Base-by-base conservation (phyloP, 2,329 filamentous ascomycete genomes). In the Xylaria sp. region DNA sequence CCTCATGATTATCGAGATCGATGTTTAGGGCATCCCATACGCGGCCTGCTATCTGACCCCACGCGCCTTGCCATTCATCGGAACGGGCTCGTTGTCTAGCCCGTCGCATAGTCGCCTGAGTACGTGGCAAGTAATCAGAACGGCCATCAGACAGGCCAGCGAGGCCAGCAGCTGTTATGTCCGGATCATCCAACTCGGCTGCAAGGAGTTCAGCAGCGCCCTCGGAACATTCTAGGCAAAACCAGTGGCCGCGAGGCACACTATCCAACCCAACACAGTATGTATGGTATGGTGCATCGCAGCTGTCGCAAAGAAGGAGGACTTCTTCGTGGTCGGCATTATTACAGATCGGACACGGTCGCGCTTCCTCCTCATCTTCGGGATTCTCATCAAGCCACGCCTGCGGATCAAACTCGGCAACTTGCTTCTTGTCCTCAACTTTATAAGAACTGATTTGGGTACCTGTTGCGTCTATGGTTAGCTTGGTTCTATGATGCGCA, bases 241-340 rank as follows among this genome's bases (percentile, higher is more conserved):
- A 97, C 94, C 95, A 99, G 73, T 90, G 85, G 34, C 92, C 92
- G 37, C 86, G 82, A 25, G 94, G 94, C 65, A 97, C 89, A 63
- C 86, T 83, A 69, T 94, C 91, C 59, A 97, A 87, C 41, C 93
- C 94, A 70, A 97, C 89, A 80, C 96, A 99, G 80, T 97, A 93
- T 57, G 94, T 94, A 80, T 99, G 96, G 76, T 95, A 97, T 52
- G 92, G 89, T 41, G 91, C 90, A 84, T 97, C 92, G 83, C 96
- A 99, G 77, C 90, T 91, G 80, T 98, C 94, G 82, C 96, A 99
- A 70, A 97, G 89, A 73, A 98, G 90, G 62, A 97, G 87, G 20
- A 94, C 86, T 72, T 97, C 92, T 80, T 96, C 92, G 75, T 95
- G 89, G 73, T 96, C 94, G 74, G 90, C 86, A 60, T 89, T 88